Evolutionary conservation across 352 stramenopile species (phyloP).

Genomic region (Phytophthora hybrid): DNA sequence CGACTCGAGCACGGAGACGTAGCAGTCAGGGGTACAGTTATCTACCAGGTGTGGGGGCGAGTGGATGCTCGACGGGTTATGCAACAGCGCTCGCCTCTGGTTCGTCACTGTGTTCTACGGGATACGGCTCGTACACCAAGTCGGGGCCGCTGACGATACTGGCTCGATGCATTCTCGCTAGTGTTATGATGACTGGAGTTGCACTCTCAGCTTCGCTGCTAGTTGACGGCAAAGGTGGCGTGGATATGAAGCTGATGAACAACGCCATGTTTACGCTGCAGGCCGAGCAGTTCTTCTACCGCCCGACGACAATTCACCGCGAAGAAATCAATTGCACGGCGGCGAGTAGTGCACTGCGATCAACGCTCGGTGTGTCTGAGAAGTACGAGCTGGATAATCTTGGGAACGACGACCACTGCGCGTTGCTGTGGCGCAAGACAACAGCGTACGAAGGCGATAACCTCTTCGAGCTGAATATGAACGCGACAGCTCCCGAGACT

Average conservation of each 20-base stretch:
- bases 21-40: constrained; percentile 33
- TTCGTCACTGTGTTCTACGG: constrained; percentile 33
- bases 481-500: constrained; percentile 24
- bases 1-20: constrained; percentile 28
- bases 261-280: constrained; percentile 75
- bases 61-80: constrained; percentile 32
- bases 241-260: constrained; percentile 81
- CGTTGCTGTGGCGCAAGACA: constrained; percentile 72
- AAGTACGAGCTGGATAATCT: constrained; percentile 51
- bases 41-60: constrained; percentile 26
- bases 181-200: constrained; percentile 33
- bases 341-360: constrained; percentile 55
- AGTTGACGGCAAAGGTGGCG: constrained; percentile 48
- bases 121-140: constrained; percentile 41
- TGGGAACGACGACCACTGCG: constrained; percentile 72
- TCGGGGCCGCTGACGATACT: constrained; percentile 39
- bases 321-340: constrained; percentile 74
- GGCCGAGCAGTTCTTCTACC: constrained; percentile 62
- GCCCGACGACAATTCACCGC: constrained; percentile 42
- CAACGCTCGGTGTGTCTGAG: constrained; percentile 56
- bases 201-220: constrained; percentile 62
- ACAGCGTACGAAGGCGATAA: constrained; percentile 61
- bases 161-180: constrained; percentile 42
- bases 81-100: constrained; percentile 32
- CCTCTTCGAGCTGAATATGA: constrained; percentile 57